phyloP scores from a whole-genome alignment of 345 rosid species.

The Moricandia arvensis region DNA sequence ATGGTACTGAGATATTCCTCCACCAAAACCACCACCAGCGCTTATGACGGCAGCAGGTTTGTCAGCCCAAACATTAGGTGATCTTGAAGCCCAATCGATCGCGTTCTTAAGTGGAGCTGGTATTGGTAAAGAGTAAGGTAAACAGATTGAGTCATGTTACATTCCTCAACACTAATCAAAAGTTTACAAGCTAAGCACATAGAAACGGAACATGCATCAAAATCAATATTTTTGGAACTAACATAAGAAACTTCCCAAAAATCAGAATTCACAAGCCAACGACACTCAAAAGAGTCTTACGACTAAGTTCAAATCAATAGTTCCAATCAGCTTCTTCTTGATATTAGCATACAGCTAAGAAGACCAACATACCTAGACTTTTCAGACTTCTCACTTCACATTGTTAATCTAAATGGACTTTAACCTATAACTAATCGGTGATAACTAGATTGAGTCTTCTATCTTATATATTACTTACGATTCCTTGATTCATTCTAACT shows the following conservation, averaged over 20 bases:
- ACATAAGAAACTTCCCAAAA: not conserved
- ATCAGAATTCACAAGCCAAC: not conserved
- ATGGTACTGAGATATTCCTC: constrained; percentile 68
- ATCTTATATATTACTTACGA: too few relatives aligned
- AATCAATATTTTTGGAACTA: not conserved
- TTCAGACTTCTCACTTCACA: too few relatives aligned
- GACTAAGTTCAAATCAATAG: not conserved
- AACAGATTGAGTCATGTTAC: not conserved
- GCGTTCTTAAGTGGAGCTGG: constrained; percentile 86
- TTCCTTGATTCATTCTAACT: too few relatives aligned
- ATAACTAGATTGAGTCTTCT: too few relatives aligned
- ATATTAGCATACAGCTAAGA: too few relatives aligned
- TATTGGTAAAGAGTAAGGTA: not conserved
- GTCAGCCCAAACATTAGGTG: constrained; percentile 76
- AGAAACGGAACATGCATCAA: not conserved
- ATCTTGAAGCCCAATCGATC: constrained; percentile 77
- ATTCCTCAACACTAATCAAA: constrained; percentile 4
- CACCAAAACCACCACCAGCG: constrained; percentile 61
- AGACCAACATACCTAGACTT: too few relatives aligned
- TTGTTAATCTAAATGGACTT: too few relatives aligned
- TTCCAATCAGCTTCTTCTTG: not conserved
- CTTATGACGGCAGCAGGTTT: constrained; percentile 85
- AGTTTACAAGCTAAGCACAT: not conserved
- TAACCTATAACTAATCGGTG: too few relatives aligned
- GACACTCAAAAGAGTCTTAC: not conserved